Base-by-base conservation (phyloP, 1,284 basidiomycete species). In the Singerocomus inundabilis region DNA sequence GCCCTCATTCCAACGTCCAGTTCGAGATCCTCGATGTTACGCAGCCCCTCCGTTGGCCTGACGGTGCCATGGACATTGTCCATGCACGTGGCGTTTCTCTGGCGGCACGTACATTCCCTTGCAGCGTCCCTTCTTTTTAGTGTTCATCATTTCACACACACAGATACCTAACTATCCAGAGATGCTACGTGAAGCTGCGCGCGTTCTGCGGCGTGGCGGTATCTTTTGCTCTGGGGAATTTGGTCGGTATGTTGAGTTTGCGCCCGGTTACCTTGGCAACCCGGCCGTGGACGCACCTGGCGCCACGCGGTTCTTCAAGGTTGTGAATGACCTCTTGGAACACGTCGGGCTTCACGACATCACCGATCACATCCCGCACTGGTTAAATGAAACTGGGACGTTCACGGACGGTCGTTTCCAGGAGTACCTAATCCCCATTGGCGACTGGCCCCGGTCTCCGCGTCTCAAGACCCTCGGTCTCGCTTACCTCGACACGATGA, bases 1-100 rank as follows among this genome's bases (percentile, higher is more conserved):
- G 77, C 54, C 83, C 84, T 1, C 75, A 66, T 11, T 53, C 56
- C 2, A 87, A 88, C 57, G 82, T 81, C 13, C 71, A 71, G 16
- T 87, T 86, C 62, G 81, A 84, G 62, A 72, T 88, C 21, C 73
- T 78, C 37, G 80, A 88, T 64, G 76, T 84, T 47, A 80, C 76
- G 53, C 62, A 70, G 48, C 66, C 59, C 15, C 71, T 77, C 21
- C 70, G 79, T 30, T 86, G 79, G 75, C 48, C 52, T 32, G 69
- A 75, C 31, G 72, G 67, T 5, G 72, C 72, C 18, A 75, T 86
- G 57, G 84, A 88, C 61, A 53, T 88, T 18, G 76, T 88, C 37
- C 82, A 88, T 53, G 81, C 80, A 30, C 75, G 85, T 35, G 72
- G 68, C 40, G 68, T 82, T 34, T 75, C 74, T 34, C 75, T 87